phyloP scores from a whole-genome alignment of 2,329 filamentous ascomycete genomes.

The Simplicillium aogashimaense region DNA sequence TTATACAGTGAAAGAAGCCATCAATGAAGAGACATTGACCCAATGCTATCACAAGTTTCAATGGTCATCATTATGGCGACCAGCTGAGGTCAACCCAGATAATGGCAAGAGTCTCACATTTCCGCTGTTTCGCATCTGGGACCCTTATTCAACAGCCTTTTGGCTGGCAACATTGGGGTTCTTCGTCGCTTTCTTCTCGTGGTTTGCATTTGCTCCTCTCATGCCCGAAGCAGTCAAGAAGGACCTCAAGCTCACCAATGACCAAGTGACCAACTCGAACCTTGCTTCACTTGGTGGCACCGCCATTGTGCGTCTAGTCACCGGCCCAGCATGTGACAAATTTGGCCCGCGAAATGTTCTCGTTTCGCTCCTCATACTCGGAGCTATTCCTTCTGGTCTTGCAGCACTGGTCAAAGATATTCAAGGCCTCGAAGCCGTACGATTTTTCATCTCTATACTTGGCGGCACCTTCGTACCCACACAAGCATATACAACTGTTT shows the following conservation, averaged over 20 bases:
- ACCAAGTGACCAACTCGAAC: slow-evolving; percentile 79
- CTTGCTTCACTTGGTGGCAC: slow-evolving; percentile 66
- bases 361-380: slow-evolving; percentile 64
- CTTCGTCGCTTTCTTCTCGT: slow-evolving; percentile 4
- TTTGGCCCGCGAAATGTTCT: slow-evolving; percentile 77
- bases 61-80: background rate
- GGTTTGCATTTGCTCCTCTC: slow-evolving; percentile 79
- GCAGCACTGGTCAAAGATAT: slow-evolving; percentile 62
- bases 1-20: no score
- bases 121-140: background rate
- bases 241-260: slow-evolving; percentile 61
- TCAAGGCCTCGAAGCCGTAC: slow-evolving; percentile 56
- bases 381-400: slow-evolving; percentile 71
- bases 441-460: slow-evolving; percentile 75
- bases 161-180: background rate
- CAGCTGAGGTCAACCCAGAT: background rate
- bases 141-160: background rate
- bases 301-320: slow-evolving; percentile 65
- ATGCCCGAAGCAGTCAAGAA: slow-evolving; percentile 68
- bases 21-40: no score
- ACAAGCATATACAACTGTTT: slow-evolving; percentile 86
- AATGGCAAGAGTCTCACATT: background rate
- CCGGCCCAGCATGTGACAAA: slow-evolving; percentile 76
- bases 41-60: background rate
- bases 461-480: slow-evolving; percentile 75